A percentile compares a stretch with the other conserved stretches of the same genome.
phyloP scores from a whole-genome alignment of 345 rosid species.

The Salix exigua region DNA sequence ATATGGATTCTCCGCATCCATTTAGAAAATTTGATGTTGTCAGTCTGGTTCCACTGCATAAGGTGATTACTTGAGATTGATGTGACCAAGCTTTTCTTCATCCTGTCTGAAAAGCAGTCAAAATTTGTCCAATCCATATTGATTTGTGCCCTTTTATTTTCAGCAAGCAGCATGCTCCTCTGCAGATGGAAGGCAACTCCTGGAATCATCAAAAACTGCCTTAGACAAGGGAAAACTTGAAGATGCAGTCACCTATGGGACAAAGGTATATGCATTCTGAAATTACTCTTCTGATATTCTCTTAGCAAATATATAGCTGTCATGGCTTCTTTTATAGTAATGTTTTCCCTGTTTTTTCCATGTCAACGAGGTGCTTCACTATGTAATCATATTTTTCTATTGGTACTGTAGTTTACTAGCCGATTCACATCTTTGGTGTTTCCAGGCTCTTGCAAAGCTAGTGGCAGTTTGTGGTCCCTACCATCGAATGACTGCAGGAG shows the following conservation, averaged over 20 bases:
- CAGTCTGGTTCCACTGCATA: slow-evolving; percentile 91
- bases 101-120: slow-evolving; percentile 10
- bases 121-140: slow-evolving; percentile 1
- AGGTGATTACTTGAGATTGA: slow-evolving; percentile 44
- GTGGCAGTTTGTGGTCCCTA: slow-evolving; percentile 98
- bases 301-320: slow-evolving; percentile 4
- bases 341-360: not conserved
- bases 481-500: slow-evolving; percentile 99
- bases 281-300: slow-evolving; percentile 9
- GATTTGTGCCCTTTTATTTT: slow-evolving; percentile 25
- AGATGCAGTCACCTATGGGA: slow-evolving; percentile 95
- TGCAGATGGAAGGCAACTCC: slow-evolving; percentile 98
- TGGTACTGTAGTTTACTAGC: slow-evolving; percentile 3
- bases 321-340: not conserved
- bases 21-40: slow-evolving; percentile 76
- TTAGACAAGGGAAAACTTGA: slow-evolving; percentile 98
- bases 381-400: not conserved
- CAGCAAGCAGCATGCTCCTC: slow-evolving; percentile 99
- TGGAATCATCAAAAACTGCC: slow-evolving; percentile 98
- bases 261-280: slow-evolving; percentile 53
- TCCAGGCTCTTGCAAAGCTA: slow-evolving; percentile 92
- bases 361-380: slow-evolving; percentile 1
- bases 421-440: slow-evolving; percentile 18
- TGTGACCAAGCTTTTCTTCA: slow-evolving; percentile 2
- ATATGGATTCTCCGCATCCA: slow-evolving; percentile 89